phyloP scores from a whole-genome alignment of 768 basidiomycete species.

The Mycena polygramma region DNA sequence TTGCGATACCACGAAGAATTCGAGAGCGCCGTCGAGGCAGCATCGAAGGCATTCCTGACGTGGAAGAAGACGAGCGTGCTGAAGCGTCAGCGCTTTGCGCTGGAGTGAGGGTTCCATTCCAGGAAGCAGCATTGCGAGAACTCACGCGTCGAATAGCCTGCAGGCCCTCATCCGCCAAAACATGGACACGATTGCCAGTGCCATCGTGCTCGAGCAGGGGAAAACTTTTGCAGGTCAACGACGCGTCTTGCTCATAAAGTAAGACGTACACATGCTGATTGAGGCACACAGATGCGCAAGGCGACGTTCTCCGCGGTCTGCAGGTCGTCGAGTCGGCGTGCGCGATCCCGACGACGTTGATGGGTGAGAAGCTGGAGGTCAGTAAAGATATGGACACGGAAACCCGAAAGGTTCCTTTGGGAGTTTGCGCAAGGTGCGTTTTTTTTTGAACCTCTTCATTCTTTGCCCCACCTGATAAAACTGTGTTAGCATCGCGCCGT shows the following conservation, averaged over 20 bases:
- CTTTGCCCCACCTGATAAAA: neutral
- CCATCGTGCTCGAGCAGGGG: constrained; percentile 96
- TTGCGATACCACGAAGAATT: constrained; percentile 68
- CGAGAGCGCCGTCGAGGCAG: constrained; percentile 84
- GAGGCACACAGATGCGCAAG: constrained; percentile 82
- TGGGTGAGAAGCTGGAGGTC: constrained; percentile 95
- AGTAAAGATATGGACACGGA: constrained; percentile 98
- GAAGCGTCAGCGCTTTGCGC: constrained; percentile 86
- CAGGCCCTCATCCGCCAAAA: constrained; percentile 90
- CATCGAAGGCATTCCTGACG: constrained; percentile 89
- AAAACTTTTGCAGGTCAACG: constrained; percentile 85
- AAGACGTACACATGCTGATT: neutral
- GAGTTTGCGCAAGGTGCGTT: constrained; percentile 74
- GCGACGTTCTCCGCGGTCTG: constrained; percentile 92
- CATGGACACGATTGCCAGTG: constrained; percentile 85
- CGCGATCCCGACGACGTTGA: constrained; percentile 83
- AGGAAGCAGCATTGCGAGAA: neutral
- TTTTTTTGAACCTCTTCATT: neutral
- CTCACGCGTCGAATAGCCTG: constrained; percentile 50
- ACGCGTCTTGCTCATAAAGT: neutral
- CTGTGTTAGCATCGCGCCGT: constrained; percentile 77
- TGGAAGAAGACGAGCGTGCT: constrained; percentile 92
- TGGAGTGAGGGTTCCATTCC: constrained; percentile 73
- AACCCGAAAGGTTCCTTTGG: constrained; percentile 85
- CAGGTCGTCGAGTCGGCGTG: constrained; percentile 90